phyloP scores from a whole-genome alignment of 352 stramenopile species.

The Phytophthora multivora region DNA sequence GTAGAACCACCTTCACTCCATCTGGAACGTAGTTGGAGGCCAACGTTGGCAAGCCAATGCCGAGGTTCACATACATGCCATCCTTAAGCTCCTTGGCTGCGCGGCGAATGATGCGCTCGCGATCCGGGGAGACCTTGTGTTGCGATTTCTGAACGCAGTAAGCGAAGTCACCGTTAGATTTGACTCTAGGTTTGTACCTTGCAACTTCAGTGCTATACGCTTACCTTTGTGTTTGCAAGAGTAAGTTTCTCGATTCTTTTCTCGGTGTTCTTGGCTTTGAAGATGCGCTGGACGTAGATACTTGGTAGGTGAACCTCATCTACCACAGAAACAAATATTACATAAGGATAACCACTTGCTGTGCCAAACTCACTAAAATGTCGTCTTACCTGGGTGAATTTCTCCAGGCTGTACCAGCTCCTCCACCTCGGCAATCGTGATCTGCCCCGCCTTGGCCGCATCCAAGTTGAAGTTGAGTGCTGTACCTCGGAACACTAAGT shows the following conservation, averaged over 20 bases:
- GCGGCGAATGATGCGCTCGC: conserved; percentile 94
- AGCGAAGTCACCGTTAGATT: not conserved
- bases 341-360: not conserved
- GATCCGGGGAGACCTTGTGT: conserved; percentile 71
- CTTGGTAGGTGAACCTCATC: conserved; percentile 95
- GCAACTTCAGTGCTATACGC: not conserved
- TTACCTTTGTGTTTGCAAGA: conserved; percentile 67
- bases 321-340: conserved; percentile 1
- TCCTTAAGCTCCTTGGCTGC: conserved; percentile 89
- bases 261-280: conserved; percentile 89
- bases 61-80: conserved; percentile 98
- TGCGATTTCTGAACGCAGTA: conserved; percentile 42
- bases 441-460: conserved; percentile 91
- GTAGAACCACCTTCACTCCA: conserved; percentile 94
- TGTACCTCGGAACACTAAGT: conserved; percentile 96
- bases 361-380: not conserved
- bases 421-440: conserved; percentile 96
- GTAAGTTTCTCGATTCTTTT: conserved; percentile 96
- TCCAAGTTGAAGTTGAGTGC: conserved; percentile 97
- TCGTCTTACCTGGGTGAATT: conserved; percentile 78
- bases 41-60: conserved; percentile 96
- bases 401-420: conserved; percentile 93
- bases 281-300: conserved; percentile 96
- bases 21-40: conserved; percentile 95
- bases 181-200: not conserved